Base-by-base conservation (phyloP, 2,329 filamentous ascomycete species). In the Aureobasidium zeae region DNA sequence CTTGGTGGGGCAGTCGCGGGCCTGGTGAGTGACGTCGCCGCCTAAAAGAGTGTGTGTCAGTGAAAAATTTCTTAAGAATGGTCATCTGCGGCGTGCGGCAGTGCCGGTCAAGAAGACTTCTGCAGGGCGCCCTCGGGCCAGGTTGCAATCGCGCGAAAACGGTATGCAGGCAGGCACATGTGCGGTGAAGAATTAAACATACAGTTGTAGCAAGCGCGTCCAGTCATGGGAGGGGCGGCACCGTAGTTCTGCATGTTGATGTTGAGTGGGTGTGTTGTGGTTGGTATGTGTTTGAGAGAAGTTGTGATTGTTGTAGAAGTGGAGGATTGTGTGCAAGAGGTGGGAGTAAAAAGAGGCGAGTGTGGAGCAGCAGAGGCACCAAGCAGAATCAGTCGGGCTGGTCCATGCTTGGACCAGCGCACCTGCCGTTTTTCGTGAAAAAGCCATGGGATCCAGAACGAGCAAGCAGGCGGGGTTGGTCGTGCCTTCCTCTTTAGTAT, bases 161-260 rank as follows among this genome's bases (percentile, higher is more conserved):
- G n/a, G 30, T 5, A 19, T n/a, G n/a, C n/a, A n/a, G n/a, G n/a
- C n/a, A n/a, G n/a, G n/a, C n/a, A n/a, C n/a, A 6, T 13, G 26
- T 26, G 36, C 26, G 12, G 17, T 16, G 8, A 12, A 19, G 11
- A 24, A 12, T 29, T 12, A 24, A 33, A 71, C 70, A 64, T 57
- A 74, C 73, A 76, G 63, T 75, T 76, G 63, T 74, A 76, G 64
- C 73, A 76, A 55, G 69, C 71, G 60, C 72, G 70, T 53, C 64
- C 64, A 54, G 65, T 66, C 49, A 52, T 52, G 50, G 62, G 48
- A 47, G 51, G 47, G 25, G 50, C 45, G 35, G 48, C 52, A 53
- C 50, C 53, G 48, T 65, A 65, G 53, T 63, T 69, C 53, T 73
- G 70, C 71, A 74, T 74, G 33, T 43, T 53, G 29, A 30, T 38